Conservation (phyloP, 2,329 filamentous ascomycete species). For the Magnaporthiopsis incrustans region DNA sequence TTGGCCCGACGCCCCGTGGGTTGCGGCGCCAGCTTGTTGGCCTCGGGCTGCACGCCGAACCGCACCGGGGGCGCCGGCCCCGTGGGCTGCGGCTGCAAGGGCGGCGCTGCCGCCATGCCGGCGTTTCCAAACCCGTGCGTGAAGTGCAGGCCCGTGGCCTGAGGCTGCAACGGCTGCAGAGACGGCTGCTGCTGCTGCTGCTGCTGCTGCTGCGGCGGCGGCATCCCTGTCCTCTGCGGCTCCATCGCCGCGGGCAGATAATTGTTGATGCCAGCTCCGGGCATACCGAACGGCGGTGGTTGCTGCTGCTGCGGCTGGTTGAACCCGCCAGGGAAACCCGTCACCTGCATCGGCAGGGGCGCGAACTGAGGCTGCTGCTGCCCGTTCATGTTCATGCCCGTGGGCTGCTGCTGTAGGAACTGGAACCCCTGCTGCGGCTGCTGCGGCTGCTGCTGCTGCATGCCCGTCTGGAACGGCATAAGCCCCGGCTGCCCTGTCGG, state of each 20-base stretch:
- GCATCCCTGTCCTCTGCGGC: slow-evolving; percentile 49
- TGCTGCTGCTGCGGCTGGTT: slow-evolving; percentile 22
- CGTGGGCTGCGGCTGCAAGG: slow-evolving; percentile 69
- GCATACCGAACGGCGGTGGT: slow-evolving; percentile 24
- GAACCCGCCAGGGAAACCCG: slow-evolving; percentile 45
- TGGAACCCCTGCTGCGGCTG: slow-evolving; percentile 8
- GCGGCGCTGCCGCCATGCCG: slow-evolving; percentile 40
- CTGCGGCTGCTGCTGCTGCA: slow-evolving; percentile 4
- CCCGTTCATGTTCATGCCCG: slow-evolving; percentile 15
- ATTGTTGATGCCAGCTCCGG: slow-evolving; percentile 42
- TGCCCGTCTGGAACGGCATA: slow-evolving; percentile 40
- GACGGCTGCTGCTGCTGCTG: slow-evolving; percentile 23
- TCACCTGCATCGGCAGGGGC: slow-evolving; percentile 51
- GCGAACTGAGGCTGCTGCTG: slow-evolving; percentile 32
- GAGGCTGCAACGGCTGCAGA: slow-evolving; percentile 34
- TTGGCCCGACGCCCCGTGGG: slow-evolving; percentile 86
- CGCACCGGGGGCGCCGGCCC: slow-evolving; percentile 80
- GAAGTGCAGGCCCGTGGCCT: slow-evolving; percentile 38
- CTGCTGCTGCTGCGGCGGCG: slow-evolving; percentile 22
- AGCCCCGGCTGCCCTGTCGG: slow-evolving; percentile 20
- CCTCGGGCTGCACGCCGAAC: slow-evolving; percentile 68
- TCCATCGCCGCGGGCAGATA: slow-evolving; percentile 52
- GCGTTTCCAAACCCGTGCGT: slow-evolving; percentile 30
- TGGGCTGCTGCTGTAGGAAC: slow-evolving; percentile 26
- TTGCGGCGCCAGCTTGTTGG: slow-evolving; percentile 75